These are phyloP conservation scores for Taphrina betulina DNA, from an alignment of 1,139 yeast genomes.

Conservation along the genomic window DNA sequence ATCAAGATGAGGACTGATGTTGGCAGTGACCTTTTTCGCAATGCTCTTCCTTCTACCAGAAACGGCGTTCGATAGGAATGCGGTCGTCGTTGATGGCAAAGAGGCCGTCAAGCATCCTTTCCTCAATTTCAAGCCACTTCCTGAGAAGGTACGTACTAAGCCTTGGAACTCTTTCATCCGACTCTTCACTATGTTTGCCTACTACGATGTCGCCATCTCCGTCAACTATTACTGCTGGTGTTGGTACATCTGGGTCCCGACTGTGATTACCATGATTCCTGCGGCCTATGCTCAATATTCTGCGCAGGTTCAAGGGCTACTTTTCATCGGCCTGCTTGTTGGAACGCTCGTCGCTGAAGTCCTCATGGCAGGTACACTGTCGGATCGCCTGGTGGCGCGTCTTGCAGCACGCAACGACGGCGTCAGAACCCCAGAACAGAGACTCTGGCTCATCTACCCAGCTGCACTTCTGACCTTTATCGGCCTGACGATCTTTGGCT, in stretches of 20 bases:
- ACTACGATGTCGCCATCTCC: slow-evolving; percentile 26
- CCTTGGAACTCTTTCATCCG: slow-evolving; percentile 23
- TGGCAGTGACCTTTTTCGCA: neutral
- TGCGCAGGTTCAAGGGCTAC: slow-evolving; percentile 30
- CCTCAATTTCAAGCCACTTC: slow-evolving; percentile 8
- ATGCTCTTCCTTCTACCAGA: slow-evolving; percentile 29
- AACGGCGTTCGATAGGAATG: slow-evolving; percentile 24
- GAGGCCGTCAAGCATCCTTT: slow-evolving; percentile 8
- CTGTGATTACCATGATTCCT: slow-evolving; percentile 32
- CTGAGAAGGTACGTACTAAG: slow-evolving; percentile 6
- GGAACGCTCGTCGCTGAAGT: slow-evolving; percentile 32
- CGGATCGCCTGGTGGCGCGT: slow-evolving; percentile 27
- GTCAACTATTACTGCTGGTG: slow-evolving; percentile 28
- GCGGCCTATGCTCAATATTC: slow-evolving; percentile 32
- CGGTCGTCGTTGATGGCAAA: slow-evolving; percentile 1
- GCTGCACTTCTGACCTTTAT: slow-evolving; percentile 28
- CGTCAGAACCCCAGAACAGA: slow-evolving; percentile 30
- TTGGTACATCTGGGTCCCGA: slow-evolving; percentile 33
- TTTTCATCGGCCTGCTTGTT: slow-evolving; percentile 31
- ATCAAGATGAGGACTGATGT: too few relatives aligned
- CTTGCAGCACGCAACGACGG: slow-evolving; percentile 16
- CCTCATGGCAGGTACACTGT: slow-evolving; percentile 29
- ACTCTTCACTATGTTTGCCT: slow-evolving; percentile 8
- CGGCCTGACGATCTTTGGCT: slow-evolving; percentile 32
- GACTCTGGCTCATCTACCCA: slow-evolving; percentile 33